phyloP scores from a whole-genome alignment of 257 asterid species.

The Cinchona pubescens region DNA sequence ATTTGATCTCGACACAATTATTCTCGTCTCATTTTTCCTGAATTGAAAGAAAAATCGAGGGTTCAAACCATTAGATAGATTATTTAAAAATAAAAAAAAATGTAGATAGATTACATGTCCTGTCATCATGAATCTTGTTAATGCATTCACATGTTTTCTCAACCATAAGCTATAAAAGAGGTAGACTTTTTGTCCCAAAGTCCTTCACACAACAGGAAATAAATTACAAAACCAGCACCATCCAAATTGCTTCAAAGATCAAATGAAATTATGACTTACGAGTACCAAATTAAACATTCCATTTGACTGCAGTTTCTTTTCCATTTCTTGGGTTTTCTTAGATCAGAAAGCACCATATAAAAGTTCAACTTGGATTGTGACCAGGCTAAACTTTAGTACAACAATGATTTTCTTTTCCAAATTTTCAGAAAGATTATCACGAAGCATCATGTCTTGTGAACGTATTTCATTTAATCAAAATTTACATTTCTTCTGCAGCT shows the following conservation, averaged over 20 bases:
- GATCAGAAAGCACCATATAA: neutral
- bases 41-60: neutral
- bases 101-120: neutral
- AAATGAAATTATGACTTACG: neutral
- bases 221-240: neutral
- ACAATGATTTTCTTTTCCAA: neutral
- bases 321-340: neutral
- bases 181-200: neutral
- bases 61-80: neutral
- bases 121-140: neutral
- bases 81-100: neutral
- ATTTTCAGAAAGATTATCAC: neutral
- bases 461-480: neutral
- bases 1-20: no score
- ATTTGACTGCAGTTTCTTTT: neutral
- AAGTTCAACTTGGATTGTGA: neutral
- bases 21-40: no score
- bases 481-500: neutral
- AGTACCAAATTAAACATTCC: neutral
- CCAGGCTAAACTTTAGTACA: neutral
- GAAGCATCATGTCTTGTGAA: neutral
- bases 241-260: neutral
- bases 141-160: conserved; percentile 12
- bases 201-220: neutral
- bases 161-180: neutral